A percentile compares a stretch with the other conserved stretches of the same genome.
phyloP scores from a whole-genome alignment of 148 eudicot genomes.

The Camellia sinensis region DNA sequence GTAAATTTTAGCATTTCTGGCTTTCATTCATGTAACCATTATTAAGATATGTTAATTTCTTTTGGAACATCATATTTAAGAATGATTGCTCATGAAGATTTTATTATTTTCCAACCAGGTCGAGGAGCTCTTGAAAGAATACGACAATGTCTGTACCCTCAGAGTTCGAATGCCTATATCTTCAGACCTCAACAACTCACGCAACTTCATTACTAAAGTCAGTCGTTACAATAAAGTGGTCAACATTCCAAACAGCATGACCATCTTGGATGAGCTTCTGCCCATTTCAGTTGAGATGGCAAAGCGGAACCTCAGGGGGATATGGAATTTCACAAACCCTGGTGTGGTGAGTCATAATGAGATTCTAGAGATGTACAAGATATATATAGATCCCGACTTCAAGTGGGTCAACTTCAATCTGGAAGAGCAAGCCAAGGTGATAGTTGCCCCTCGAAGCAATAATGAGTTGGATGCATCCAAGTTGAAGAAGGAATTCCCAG shows the following conservation, averaged over 20 bases:
- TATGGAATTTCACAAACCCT: constrained; percentile 59
- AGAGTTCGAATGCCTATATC: constrained; percentile 90
- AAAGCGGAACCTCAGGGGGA: constrained; percentile 53
- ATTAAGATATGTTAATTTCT: not conserved
- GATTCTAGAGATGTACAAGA: constrained; percentile 57
- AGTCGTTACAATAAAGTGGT: constrained; percentile 50
- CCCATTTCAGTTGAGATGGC: constrained; percentile 64
- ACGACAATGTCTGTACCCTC: constrained; percentile 82
- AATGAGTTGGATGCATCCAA: constrained; percentile 57
- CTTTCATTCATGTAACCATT: not conserved
- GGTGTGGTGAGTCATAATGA: constrained; percentile 61
- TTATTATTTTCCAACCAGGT: constrained; percentile 24
- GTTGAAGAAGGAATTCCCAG: constrained; percentile 54
- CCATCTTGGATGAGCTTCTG: constrained; percentile 62
- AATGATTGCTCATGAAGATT: not conserved
- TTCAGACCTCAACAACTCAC: constrained; percentile 58
- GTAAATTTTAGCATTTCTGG: constrained; percentile 25
- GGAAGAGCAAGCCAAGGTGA: constrained; percentile 66
- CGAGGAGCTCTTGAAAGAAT: constrained; percentile 60
- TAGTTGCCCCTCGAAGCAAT: constrained; percentile 54
- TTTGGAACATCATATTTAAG: not conserved
- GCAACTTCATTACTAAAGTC: constrained; percentile 60
- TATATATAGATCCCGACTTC: constrained; percentile 41
- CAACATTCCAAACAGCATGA: constrained; percentile 62
- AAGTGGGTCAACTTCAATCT: constrained; percentile 49